Base-by-base conservation (phyloP, 345 rosid species). In the Rhizophora apiculata region DNA sequence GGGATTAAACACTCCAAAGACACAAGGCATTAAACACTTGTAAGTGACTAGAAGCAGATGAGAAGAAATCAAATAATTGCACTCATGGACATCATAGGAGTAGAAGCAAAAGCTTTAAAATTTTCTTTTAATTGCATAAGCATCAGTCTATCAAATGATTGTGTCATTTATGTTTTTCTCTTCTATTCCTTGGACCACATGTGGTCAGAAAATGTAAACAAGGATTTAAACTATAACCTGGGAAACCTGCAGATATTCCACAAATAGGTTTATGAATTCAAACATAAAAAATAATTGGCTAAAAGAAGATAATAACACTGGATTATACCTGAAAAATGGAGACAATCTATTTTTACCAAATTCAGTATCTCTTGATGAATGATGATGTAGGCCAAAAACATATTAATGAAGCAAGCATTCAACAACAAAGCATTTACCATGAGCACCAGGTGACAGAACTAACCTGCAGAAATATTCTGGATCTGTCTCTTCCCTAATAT, bases 401-500 rank as follows among this genome's bases (percentile, higher is more conserved):
- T 39, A 39, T 9, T 16, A 39, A 39, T 39, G 16, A 11, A 43
- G 3, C 48, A 43, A 11, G 43, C 43, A 37, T 56, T 22, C 60
- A 22, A 21, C 19, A 30, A 58, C 8, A 11, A 64, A 56, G 52
- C 4, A 72, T 52, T 20, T 59, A 63, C n/a, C 58, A 69, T 64
- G 49, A 73, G 27, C 48, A 65, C 32, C 32, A 13, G 68, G 32
- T 54, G 49, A 58, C 54, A 58, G 48, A 73, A 77, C 78, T 70
- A 8, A 92, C 99, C 98, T 82, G 88, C 88, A 86, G 76, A 82
- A 77, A 75, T 79, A 90, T 75, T 95, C 98, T 34, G 85, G 82
- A 81, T 92, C 98, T 49, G 87, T 80, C 76, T 88, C 93, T 80
- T 92, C 96, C 64, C 98, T 87, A 65, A 92, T 90, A 74, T 95